A percentile compares a stretch with the other conserved stretches of the same genome.
phyloP scores from a whole-genome alignment of 2,329 filamentous ascomycete species.

The Penicillium sp. region DNA sequence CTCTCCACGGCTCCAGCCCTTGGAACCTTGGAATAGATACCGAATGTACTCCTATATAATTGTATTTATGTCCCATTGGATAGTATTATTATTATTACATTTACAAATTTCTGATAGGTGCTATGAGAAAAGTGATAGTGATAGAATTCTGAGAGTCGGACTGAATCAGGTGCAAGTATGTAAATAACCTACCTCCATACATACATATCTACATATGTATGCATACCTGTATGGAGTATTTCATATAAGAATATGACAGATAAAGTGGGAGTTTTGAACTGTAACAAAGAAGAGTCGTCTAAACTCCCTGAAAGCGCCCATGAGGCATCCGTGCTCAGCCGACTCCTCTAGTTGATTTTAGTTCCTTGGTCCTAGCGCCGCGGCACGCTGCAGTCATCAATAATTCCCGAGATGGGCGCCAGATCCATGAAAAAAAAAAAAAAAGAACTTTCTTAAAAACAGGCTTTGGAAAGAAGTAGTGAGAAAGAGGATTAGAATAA shows the following conservation, averaged over 20 bases:
- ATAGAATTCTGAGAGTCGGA: background rate
- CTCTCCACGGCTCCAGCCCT: background rate
- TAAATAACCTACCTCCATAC: background rate
- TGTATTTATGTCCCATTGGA: background rate
- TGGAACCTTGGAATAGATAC: no score
- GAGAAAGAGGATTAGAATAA: background rate
- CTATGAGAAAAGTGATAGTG: background rate
- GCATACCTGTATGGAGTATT: no score
- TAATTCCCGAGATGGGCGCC: conserved; percentile 9
- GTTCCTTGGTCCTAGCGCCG: conserved; percentile 11
- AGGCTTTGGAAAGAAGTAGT: background rate
- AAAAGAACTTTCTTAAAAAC: background rate
- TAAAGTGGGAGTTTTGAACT: background rate
- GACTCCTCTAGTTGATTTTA: conserved; percentile 1
- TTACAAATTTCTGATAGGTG: background rate
- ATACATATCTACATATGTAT: background rate
- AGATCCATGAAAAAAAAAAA: background rate
- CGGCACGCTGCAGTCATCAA: conserved; percentile 14
- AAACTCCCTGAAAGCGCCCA: conserved; percentile 5
- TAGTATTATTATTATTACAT: background rate
- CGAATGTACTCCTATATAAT: background rate
- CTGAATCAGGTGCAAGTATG: background rate
- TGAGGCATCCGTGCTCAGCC: conserved; percentile 8
- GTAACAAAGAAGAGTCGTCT: conserved; percentile 2
- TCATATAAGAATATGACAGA: no score